Base-by-base conservation (phyloP, 352 stramenopile species). In the Elongisporangium prolatum region DNA sequence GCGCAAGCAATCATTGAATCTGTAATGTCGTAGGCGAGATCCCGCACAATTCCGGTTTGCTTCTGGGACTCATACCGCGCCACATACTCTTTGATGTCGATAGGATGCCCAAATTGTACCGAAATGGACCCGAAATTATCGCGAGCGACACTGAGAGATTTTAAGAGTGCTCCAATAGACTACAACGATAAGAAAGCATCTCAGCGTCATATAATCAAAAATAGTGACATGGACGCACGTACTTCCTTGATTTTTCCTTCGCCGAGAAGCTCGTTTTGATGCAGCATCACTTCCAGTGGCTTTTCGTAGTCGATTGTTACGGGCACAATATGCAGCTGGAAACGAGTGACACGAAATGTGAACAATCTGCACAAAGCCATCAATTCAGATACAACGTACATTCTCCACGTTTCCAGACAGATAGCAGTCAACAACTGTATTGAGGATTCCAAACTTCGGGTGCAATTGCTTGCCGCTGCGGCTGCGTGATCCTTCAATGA, bases 221-320 rank as follows among this genome's bases (percentile, higher is more conserved):
- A 37, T n/a, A 4, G 22, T 14, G 34, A 24, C 21, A 50, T n/a
- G 48, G 24, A 20, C 6, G 28, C 44, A 44, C 64, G 20, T 65
- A 84, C 77, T 66, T 93, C 83, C 47, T 88, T 86, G 58, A 92
- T 74, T 60, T 91, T 91, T 57, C 84, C 84, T 61, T 91, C 80
- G 16, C 85, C 85, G 5, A 93, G 56, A 0, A 95, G 61, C 24
- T 95, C 85, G 17, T 93, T 89, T 56, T 92, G 84, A 37, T 95
- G 84, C 5, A 95, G 55, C 56, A 90, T 64, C 16, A 90, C 80
- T 61, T 95, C 85, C 20, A 92, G 67, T 2, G 85, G 84, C 64
- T 91, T 93, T 61, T 95, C 85, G 52, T 93, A 95, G 63, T 95
- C 85, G 50, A 95, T 95, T 5, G 83, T 93, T 21, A 95, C 80